These are phyloP conservation scores for Acanthamoeba royreba DNA, from an alignment of 208 protist genomes.

Conservation along the genomic window DNA sequence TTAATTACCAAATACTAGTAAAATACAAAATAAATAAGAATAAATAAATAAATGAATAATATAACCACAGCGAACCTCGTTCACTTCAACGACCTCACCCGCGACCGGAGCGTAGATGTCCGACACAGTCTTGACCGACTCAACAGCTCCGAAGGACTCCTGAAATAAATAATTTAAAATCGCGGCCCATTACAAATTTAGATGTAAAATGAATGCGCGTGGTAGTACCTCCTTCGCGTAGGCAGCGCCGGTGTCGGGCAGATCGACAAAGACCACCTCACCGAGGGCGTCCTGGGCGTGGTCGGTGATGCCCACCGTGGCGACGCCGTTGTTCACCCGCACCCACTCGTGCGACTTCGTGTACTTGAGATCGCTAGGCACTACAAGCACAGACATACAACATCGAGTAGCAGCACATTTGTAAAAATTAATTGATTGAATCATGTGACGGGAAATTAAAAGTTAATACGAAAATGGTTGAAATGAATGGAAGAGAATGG, in stretches of 20 bases:
- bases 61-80: conserved; percentile 2
- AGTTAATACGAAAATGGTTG: too few species aligned
- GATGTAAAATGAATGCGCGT: too few species aligned
- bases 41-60: too few species aligned
- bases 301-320: conserved; percentile 70
- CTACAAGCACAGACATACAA: too few species aligned
- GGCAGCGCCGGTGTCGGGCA: conserved; percentile 59
- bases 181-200: too few species aligned
- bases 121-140: conserved; percentile 71
- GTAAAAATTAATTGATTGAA: too few species aligned
- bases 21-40: too few species aligned
- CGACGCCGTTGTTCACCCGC: conserved; percentile 34
- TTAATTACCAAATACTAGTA: background rate
- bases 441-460: too few species aligned
- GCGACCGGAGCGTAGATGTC: conserved; percentile 73
- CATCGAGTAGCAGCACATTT: too few species aligned
- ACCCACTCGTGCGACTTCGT: background rate
- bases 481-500: too few species aligned
- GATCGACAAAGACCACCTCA: conserved; percentile 78
- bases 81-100: conserved; percentile 53
- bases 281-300: conserved; percentile 71
- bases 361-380: background rate
- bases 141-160: conserved; percentile 55
- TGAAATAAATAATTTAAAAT: too few species aligned
- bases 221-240: background rate